Conservation (phyloP, 225 moss, liverwort and hornwort species). For the Physcomitrellopsis africana region DNA sequence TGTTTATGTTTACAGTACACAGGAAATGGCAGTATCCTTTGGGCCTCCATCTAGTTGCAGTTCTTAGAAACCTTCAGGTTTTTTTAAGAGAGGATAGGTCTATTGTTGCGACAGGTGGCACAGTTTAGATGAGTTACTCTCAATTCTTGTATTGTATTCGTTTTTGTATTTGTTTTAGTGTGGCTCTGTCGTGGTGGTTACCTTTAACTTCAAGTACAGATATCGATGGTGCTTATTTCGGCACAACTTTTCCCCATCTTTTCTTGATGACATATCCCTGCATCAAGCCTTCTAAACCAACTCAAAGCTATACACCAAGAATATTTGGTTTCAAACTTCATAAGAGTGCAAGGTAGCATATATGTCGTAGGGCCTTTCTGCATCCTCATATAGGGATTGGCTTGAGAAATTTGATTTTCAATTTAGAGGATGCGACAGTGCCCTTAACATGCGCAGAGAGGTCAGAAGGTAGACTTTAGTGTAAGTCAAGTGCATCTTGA, state of each 20-base stretch:
- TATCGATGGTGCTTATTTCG: constrained; percentile 97
- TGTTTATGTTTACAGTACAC: background rate
- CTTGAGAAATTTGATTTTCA: constrained; percentile 16
- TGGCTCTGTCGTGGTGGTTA: constrained; percentile 9
- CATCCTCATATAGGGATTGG: constrained; percentile 26
- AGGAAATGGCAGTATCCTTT: background rate
- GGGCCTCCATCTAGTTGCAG: background rate
- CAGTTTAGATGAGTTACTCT: background rate
- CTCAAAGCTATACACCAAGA: constrained; percentile 89
- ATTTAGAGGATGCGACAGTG: constrained; percentile 36
- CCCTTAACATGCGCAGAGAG: background rate
- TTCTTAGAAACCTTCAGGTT: background rate
- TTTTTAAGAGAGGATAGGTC: too few species aligned
- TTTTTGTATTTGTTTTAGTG: background rate
- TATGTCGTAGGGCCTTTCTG: constrained; percentile 14
- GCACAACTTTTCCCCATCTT: constrained; percentile 98
- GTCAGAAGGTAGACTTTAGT: too few species aligned
- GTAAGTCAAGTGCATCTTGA: too few species aligned
- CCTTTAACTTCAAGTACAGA: constrained; percentile 56
- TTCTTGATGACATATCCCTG: constrained; percentile 98
- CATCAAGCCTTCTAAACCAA: constrained; percentile 91
- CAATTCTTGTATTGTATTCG: background rate
- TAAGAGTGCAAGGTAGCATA: constrained; percentile 81
- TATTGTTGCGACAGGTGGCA: background rate
- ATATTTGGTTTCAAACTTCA: constrained; percentile 99